A percentile compares a stretch with the other conserved stretches of the same genome.
Evolutionary conservation across 2,329 filamentous ascomycete genomes (phyloP).

Genomic region (Cytospora paraplurivora): DNA sequence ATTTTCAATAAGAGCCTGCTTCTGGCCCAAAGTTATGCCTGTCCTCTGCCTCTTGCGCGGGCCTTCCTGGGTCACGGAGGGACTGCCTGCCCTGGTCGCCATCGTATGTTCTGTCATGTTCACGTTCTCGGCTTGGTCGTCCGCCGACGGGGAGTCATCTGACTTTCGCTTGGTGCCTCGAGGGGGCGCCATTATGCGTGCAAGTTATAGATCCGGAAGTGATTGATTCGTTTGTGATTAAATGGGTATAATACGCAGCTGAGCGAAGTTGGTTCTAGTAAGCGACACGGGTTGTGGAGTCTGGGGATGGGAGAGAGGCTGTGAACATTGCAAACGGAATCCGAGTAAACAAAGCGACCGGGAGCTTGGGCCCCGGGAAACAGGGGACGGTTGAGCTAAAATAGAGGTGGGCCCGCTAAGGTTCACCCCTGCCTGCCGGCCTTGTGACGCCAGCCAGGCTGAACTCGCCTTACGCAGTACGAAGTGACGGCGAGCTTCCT

Average conservation of each 20-base stretch:
- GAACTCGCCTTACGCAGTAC: conserved; percentile 33
- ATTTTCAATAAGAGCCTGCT: conserved; percentile 86
- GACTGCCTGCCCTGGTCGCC: conserved; percentile 40
- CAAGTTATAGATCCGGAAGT: neutral
- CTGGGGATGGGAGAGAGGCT: neutral
- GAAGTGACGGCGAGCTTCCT: conserved; percentile 21
- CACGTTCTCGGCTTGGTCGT: conserved; percentile 32
- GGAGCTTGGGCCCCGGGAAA: neutral
- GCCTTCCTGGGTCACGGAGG: conserved; percentile 51
- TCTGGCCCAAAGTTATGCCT: conserved; percentile 70
- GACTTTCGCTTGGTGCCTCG: conserved; percentile 52
- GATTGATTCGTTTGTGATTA: neutral
- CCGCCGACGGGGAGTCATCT: conserved; percentile 37
- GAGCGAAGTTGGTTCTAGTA: neutral
- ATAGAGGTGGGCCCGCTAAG: conserved; percentile 1
- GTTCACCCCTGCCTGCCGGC: conserved; percentile 19
- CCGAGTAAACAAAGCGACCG: neutral
- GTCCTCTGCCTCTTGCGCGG: conserved; percentile 64
- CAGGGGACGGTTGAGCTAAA: conserved; percentile 14
- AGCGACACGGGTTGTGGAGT: neutral
- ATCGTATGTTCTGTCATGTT: conserved; percentile 33
- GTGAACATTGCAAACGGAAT: conserved; percentile 4
- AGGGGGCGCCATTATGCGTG: conserved; percentile 50
- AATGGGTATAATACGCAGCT: neutral
- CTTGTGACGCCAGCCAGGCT: conserved; percentile 29